Conservation (phyloP, 139 green algal species). For the Picochlorum sp. region DNA sequence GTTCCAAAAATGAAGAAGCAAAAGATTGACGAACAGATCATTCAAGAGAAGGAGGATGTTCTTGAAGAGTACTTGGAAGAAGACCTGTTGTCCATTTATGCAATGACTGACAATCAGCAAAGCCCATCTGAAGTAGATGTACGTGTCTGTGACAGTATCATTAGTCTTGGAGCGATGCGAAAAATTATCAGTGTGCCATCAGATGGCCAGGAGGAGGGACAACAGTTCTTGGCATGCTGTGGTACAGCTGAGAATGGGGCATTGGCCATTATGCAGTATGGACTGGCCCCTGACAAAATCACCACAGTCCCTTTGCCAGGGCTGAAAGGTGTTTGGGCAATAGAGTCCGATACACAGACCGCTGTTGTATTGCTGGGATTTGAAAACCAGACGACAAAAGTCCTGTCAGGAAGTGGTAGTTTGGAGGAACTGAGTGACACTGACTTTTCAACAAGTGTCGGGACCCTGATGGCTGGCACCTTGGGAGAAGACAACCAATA, state of each 20-base stretch:
- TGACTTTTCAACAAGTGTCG: conserved; percentile 35
- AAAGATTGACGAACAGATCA: not conserved
- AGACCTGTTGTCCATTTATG: not conserved
- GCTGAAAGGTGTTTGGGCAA: conserved; percentile 60
- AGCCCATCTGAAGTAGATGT: conserved; percentile 28
- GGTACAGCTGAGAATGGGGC: conserved; percentile 62
- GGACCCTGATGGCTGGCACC: conserved; percentile 66
- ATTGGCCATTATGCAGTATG: conserved; percentile 56
- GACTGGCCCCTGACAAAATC: conserved; percentile 64
- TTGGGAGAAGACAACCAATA: conserved; percentile 46
- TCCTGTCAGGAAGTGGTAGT: conserved; percentile 62
- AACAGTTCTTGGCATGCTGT: conserved; percentile 16
- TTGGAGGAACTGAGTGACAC: conserved; percentile 55
- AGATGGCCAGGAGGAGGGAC: not conserved
- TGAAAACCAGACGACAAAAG: conserved; percentile 38
- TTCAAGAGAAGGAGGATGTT: conserved; percentile 7
- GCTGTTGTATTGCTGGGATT: conserved; percentile 67
- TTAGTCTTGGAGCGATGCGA: conserved; percentile 54
- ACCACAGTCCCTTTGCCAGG: conserved; percentile 57
- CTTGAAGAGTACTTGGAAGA: conserved; percentile 9
- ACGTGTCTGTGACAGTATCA: conserved; percentile 52
- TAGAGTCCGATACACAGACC: conserved; percentile 27
- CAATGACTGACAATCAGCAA: not conserved
- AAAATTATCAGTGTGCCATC: conserved; percentile 26
- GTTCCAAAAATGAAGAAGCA: not conserved